Evolutionary conservation across 208 protist species (phyloP).

Genomic region (Angomonas desouzai): DNA sequence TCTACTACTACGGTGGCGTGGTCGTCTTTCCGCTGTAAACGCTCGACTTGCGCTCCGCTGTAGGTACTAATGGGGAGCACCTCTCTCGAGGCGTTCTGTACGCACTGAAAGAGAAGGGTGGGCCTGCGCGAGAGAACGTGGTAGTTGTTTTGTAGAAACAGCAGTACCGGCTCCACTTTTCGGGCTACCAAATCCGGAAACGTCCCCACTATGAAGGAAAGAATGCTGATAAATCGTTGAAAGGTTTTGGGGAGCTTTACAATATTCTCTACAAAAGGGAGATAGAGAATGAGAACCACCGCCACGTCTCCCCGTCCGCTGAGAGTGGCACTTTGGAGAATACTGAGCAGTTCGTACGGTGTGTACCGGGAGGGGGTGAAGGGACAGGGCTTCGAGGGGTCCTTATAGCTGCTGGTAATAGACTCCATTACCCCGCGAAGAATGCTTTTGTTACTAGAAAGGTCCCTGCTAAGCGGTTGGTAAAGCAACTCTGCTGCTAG

Average conservation of each 20-base stretch:
- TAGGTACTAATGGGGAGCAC: constrained; percentile 37
- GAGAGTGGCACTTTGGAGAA: constrained; percentile 58
- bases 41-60: neutral
- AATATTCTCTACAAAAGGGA: constrained; percentile 71
- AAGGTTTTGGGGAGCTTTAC: constrained; percentile 32
- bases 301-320: constrained; percentile 50
- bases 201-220: constrained; percentile 31
- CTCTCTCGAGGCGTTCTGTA: constrained; percentile 38
- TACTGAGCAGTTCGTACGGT: constrained; percentile 50
- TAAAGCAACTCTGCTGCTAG: constrained; percentile 65
- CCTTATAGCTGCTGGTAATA: constrained; percentile 25
- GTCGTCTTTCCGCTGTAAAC: neutral
- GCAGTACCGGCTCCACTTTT: constrained; percentile 28
- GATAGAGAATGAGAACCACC: constrained; percentile 37
- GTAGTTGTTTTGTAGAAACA: constrained; percentile 54
- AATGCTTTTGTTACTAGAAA: constrained; percentile 15
- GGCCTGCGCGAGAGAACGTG: constrained; percentile 59
- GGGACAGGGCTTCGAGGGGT: constrained; percentile 21
- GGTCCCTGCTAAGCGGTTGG: constrained; percentile 29
- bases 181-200: constrained; percentile 16
- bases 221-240: constrained; percentile 42
- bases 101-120: constrained; percentile 55
- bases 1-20: neutral
- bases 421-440: constrained; percentile 37
- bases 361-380: constrained; percentile 54